Base-by-base conservation (phyloP, 2,329 filamentous ascomycete species). In the Botrytis byssoidea region DNA sequence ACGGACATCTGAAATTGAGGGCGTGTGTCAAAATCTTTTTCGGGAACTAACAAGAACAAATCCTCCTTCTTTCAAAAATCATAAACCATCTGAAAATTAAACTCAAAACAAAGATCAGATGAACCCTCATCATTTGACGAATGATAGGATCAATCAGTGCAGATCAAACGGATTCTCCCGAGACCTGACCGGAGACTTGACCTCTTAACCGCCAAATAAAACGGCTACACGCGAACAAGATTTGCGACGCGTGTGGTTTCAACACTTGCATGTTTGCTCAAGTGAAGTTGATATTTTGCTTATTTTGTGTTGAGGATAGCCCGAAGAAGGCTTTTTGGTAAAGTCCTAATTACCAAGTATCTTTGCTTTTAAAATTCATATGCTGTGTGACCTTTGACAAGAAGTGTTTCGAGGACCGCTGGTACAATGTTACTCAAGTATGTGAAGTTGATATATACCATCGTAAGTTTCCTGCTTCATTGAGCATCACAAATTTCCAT, bases 231-330 rank as follows among this genome's bases (percentile, higher is more conserved):
- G 9, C 20, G 37, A 57, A 69, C 66, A 32, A 35, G 14, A n/a
- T 44, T 67, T 29, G 70, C 70, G 48, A 72, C 70, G 46, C 35
- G 20, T 66, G 37, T 20, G 70, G 70, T 72, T 72, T 72, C 61
- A 72, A 37, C 46, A 18, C 46, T 55, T 65, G 42, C 66, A 69
- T n/a, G 48, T 51, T 32, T 51, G 59, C 69, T 51, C 16, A 32
- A 12, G 5, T 65, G 35, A 25, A 35, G 44, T 69, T 25, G 22
- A 57, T 42, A 0, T 57, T 57, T 20, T 57, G 10, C 35, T 69
- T 57, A 5, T 57, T 59, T 25, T 22, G 66, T 37, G n/a, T 42
- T 42, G 25, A 20, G 20, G 6, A 68, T 22, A 55, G 22, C 35
- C 35, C 25, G 14, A 9, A 20, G 16, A 42, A 10, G 9, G 22